phyloP scores from a whole-genome alignment of 257 asterid species.

The Fraxinus anomala region DNA sequence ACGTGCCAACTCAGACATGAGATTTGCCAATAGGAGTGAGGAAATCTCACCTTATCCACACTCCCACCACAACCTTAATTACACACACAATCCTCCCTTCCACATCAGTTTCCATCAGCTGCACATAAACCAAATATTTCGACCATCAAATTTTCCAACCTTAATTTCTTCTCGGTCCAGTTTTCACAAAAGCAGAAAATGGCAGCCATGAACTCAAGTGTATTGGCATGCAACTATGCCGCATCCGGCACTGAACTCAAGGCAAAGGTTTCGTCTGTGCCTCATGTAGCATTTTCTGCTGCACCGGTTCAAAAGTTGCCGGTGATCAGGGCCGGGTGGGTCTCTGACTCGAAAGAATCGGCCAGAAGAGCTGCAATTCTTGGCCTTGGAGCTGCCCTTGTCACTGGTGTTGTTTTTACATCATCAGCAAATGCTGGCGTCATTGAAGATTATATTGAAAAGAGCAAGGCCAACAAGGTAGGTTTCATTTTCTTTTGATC shows the following conservation, averaged over 20 bases:
- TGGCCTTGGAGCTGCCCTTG: neutral
- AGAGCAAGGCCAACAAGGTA: constrained; percentile 94
- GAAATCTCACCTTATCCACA: constrained; percentile 99
- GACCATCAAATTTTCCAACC: constrained; percentile 1
- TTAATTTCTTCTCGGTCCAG: neutral
- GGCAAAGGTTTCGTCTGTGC: constrained; percentile 41
- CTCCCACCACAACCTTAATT: constrained; percentile 72
- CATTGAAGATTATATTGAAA: constrained; percentile 44
- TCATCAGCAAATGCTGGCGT: neutral
- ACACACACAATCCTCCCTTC: constrained; percentile 16
- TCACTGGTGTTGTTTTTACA: neutral
- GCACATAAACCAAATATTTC: constrained; percentile 15
- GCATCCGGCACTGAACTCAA: constrained; percentile 60
- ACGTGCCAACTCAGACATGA: constrained; percentile 23
- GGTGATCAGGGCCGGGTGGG: constrained; percentile 46
- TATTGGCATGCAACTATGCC: constrained; percentile 80
- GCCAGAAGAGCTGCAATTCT: constrained; percentile 11
- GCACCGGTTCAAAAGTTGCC: constrained; percentile 43
- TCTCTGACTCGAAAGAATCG: constrained; percentile 32
- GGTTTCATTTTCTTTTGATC: constrained; percentile 1
- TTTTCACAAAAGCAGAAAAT: constrained; percentile 30
- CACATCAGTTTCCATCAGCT: constrained; percentile 26
- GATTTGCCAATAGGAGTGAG: constrained; percentile 67
- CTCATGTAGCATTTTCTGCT: constrained; percentile 39
- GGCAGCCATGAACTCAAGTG: constrained; percentile 77